Base-by-base conservation (phyloP, 768 basidiomycete genomes). In the Dictyophora rubrovolvata region DNA sequence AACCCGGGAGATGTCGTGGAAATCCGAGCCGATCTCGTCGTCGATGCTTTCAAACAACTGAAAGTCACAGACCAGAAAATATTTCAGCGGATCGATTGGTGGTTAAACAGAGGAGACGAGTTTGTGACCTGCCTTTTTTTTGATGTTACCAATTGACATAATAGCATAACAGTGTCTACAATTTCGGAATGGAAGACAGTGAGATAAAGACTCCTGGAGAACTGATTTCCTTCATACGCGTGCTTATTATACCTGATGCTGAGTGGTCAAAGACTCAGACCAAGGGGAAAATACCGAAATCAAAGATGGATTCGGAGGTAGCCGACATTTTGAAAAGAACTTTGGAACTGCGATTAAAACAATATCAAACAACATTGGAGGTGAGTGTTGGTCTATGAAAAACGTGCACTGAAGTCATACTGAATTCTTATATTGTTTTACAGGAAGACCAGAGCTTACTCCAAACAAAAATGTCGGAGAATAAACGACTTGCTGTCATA, bases 31-130 rank as follows among this genome's bases (percentile, higher is more conserved):
- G 87, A 90, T 71, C 66, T 88, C 49, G 73, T 85, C 11, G 77
- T 89, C 21, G 67, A 74, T 9, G 71, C 71, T 22, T 67, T 79
- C 47, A 55, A 64, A n/a, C 62, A 28, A 56, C 34, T 61, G 46
- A 28, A 56, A 5, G 57, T 67, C 42, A 54, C 55, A 36, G 55
- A 61, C 35, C 50, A 63, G n/a, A 64, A 63, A 9, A 33, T 63
- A 54, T 61, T 78, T 62, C 82, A 83, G 64, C 79, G 91, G 42
- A 85, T 96, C 9, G 90, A 97, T 61, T 96, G 89, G 85, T 93
- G 93, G 89, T 73, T 98, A 12, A 92, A 96, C 67, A 89, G 86
- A 2, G 87, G 87, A 18, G 93, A 95, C 63, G 93, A 96, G 93
- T 93, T 2, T 57, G 23, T 34, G 56, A 14, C 48, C 48, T 7